Conservation (phyloP, 495 filamentous ascomycete genomes). For the Cercophora samala region DNA sequence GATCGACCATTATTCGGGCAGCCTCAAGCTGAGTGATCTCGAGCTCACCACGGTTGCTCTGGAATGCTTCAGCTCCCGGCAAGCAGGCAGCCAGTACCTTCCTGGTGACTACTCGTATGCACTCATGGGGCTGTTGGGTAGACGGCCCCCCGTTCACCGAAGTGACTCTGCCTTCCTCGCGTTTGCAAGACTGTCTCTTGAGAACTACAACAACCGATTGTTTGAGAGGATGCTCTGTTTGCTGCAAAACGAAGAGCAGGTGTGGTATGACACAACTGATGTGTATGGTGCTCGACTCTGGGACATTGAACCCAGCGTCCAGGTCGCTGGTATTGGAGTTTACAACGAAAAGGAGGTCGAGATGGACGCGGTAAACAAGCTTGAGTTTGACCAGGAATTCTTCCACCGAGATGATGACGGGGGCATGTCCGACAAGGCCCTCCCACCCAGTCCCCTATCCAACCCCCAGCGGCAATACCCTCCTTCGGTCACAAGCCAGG, state of each 20-base stretch:
- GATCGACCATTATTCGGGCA: constrained; percentile 8
- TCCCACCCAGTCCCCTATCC: not conserved
- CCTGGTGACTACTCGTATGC: constrained; percentile 38
- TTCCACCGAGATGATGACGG: not conserved
- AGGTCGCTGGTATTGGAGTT: constrained; percentile 3
- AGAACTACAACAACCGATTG: constrained; percentile 43
- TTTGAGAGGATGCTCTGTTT: constrained; percentile 46
- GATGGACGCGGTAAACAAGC: not conserved
- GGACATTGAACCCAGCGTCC: constrained; percentile 41
- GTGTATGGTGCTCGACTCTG: constrained; percentile 37
- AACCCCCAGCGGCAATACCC: not conserved
- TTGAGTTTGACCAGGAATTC: not conserved
- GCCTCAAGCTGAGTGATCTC: constrained; percentile 35
- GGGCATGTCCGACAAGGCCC: not conserved
- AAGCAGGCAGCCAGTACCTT: constrained; percentile 11
- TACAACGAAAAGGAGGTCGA: not conserved
- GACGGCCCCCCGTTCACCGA: constrained; percentile 29
- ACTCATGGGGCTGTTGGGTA: constrained; percentile 42
- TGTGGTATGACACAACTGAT: constrained; percentile 30
- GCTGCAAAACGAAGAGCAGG: constrained; percentile 24
- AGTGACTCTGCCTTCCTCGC: constrained; percentile 43
- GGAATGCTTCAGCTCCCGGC: constrained; percentile 12
- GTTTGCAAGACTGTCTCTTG: constrained; percentile 44
- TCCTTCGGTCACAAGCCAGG: not conserved
- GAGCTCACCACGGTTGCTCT: constrained; percentile 34